Conservation (phyloP, 2,329 filamentous ascomycete species). For the Pseudogymnoascus sp. region DNA sequence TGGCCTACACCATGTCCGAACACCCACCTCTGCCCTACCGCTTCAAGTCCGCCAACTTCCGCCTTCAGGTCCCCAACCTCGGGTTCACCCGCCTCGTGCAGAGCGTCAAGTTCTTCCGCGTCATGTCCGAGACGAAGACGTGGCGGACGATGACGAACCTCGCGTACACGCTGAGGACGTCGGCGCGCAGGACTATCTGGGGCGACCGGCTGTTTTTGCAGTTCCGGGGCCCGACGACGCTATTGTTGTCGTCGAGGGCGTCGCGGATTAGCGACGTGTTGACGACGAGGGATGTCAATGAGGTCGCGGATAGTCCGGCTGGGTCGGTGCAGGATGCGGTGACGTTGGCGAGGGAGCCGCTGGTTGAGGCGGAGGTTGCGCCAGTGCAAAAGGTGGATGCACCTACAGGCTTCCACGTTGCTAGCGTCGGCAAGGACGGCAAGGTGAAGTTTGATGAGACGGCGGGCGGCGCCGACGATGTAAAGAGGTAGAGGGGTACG, state of each 20-base stretch:
- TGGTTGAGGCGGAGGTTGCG: conserved; percentile 21
- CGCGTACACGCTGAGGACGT: conserved; percentile 63
- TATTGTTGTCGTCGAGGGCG: conserved; percentile 83
- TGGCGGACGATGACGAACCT: conserved; percentile 63
- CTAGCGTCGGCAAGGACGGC: conserved; percentile 49
- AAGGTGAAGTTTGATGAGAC: conserved; percentile 49
- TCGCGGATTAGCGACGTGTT: conserved; percentile 70
- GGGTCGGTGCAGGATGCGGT: conserved; percentile 58
- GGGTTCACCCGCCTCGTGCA: conserved; percentile 56
- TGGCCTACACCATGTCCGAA: conserved; percentile 76
- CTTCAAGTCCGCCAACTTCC: conserved; percentile 66
- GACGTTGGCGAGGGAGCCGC: conserved; percentile 35
- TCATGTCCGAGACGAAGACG: conserved; percentile 59
- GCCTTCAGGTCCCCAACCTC: conserved; percentile 67
- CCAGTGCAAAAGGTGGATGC: conserved; percentile 28
- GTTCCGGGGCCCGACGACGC: conserved; percentile 77
- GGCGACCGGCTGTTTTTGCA: conserved; percentile 87
- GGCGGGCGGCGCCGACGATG: not conserved
- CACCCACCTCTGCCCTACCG: conserved; percentile 75
- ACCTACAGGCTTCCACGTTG: conserved; percentile 44
- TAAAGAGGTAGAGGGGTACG: not conserved
- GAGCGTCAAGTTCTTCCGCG: conserved; percentile 62
- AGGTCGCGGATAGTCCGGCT: conserved; percentile 75
- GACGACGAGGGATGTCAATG: conserved; percentile 71
- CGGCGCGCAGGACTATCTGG: conserved; percentile 76